Evolutionary conservation across 2,329 filamentous ascomycete species (phyloP), one percentile per base, ranked within the genome.

Genomic region (Aspergillus clavatus): DNA sequence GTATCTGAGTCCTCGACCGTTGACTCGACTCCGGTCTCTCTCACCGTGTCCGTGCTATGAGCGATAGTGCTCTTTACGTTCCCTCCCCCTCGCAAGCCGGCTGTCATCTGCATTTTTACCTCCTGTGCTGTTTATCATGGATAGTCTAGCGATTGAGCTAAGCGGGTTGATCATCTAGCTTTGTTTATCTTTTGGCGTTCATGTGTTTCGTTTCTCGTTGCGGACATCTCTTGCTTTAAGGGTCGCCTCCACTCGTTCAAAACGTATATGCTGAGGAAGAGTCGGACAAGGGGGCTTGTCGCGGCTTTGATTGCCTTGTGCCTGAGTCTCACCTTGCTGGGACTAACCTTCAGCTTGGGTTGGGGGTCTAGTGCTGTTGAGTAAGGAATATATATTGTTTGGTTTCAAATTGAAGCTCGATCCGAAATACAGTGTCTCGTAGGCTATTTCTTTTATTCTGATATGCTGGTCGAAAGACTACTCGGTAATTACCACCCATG

Each of bases 101-200:
- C 42, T 51, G 39, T 46, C 38, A 43, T 51, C 43, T 51, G 46
- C 47, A 49, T 50, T 50, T 40, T 38, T 53, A 47, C 42, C 37
- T 43, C 43, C 41, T 48, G 42, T 50, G 47, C 54, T 47, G 41
- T 53, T 59, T 50, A 48, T 57, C 46, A 57, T 57, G 57, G 53
- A 58, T 55, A 57, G 51, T 59, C 50, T 58, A 61, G 59, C 59
- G 59, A 58, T 57, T 56, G 54, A 59, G 54, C 46, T 59, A 49
- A 59, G 55, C 56, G 59, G 56, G 51, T 58, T 57, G 56, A 52
- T 51, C 50, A 49, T 49, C 45, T 56, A 38, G 37, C 50, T 46
- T 40, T 36, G 38, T 45, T 42, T 49, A 40, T 43, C 51, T 50
- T 52, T 54, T 58, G 57, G 55, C 50, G 51, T 57, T 53, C 36